These are phyloP conservation scores for Thalassiosira pacifica DNA, from an alignment of 352 stramenopile genomes.

Conservation along the genomic window DNA sequence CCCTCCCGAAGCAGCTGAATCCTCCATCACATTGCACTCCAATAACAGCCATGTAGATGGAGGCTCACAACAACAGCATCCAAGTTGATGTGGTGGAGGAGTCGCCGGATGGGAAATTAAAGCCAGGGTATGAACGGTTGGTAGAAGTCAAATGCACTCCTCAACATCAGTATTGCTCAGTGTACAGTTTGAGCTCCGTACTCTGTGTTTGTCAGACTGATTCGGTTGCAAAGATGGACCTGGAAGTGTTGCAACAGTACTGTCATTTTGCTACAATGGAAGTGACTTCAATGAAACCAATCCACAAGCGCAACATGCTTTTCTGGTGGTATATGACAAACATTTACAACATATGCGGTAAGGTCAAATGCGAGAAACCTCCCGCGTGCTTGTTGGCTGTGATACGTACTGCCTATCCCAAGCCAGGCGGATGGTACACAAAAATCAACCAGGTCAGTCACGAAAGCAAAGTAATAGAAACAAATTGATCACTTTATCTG, in stretches of 20 bases:
- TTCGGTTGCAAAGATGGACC: neutral
- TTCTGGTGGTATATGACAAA: slow-evolving; percentile 41
- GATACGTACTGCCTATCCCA: slow-evolving; percentile 11
- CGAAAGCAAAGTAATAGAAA: neutral
- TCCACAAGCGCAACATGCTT: slow-evolving; percentile 10
- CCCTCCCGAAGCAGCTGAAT: neutral
- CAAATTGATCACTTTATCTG: no score
- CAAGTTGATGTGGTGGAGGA: no score
- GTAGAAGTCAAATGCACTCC: neutral
- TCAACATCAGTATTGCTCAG: neutral
- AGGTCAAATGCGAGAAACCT: neutral
- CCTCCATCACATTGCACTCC: neutral
- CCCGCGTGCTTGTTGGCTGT: slow-evolving; percentile 10
- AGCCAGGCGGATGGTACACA: neutral
- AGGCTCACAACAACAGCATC: neutral
- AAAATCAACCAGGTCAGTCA: neutral
- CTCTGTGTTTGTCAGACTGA: slow-evolving; percentile 10
- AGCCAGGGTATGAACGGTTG: neutral
- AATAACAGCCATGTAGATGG: neutral
- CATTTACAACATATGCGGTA: slow-evolving; percentile 25
- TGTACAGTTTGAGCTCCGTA: neutral
- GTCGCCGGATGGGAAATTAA: no score
- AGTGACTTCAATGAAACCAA: no score
- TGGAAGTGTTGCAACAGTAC: slow-evolving; percentile 1
- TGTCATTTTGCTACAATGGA: slow-evolving; percentile 17